These are phyloP conservation scores for Nepenthes gracilis DNA, from an alignment of 148 eudicot genomes.

Conservation along the genomic window DNA sequence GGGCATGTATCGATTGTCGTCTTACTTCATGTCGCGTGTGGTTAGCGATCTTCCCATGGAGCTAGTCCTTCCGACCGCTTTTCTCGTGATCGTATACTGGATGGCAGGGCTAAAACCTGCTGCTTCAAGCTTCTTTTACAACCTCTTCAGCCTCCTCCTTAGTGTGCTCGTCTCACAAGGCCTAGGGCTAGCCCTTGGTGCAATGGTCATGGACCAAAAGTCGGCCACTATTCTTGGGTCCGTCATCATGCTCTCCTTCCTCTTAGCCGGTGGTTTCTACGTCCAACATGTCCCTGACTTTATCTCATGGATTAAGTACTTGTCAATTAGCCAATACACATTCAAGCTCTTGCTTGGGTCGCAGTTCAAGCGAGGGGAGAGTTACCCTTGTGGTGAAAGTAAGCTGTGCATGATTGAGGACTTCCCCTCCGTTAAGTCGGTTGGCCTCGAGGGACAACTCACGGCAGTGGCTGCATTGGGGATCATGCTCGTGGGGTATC, in stretches of 20 bases:
- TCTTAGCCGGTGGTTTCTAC: conserved; percentile 59
- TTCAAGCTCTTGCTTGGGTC: conserved; percentile 62
- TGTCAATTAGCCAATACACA: conserved; percentile 35
- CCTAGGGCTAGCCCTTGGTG: conserved; percentile 76
- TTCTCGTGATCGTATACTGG: conserved; percentile 46
- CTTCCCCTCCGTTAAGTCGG: conserved; percentile 32
- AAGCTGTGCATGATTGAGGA: conserved; percentile 45
- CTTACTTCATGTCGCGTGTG: conserved; percentile 51
- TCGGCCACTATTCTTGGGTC: conserved; percentile 52
- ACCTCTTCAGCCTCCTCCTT: conserved; percentile 32
- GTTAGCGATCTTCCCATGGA: conserved; percentile 62
- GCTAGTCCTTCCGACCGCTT: conserved; percentile 63
- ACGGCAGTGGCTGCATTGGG: conserved; percentile 30
- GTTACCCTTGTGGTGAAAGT: conserved; percentile 37
- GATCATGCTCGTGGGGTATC: conserved; percentile 45
- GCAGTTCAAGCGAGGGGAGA: conserved; percentile 40
- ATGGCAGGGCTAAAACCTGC: conserved; percentile 64
- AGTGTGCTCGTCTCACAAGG: conserved; percentile 65
- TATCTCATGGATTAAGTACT: conserved; percentile 65
- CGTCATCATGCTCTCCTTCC: conserved; percentile 51
- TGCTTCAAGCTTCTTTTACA: conserved; percentile 22
- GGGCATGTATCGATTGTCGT: conserved; percentile 73
- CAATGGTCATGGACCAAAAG: conserved; percentile 54
- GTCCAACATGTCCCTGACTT: conserved; percentile 65
- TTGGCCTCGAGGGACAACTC: conserved; percentile 36